Evolutionary conservation across 2,329 filamentous ascomycete genomes (phyloP).

Genomic region (Diaporthe humulicola): DNA sequence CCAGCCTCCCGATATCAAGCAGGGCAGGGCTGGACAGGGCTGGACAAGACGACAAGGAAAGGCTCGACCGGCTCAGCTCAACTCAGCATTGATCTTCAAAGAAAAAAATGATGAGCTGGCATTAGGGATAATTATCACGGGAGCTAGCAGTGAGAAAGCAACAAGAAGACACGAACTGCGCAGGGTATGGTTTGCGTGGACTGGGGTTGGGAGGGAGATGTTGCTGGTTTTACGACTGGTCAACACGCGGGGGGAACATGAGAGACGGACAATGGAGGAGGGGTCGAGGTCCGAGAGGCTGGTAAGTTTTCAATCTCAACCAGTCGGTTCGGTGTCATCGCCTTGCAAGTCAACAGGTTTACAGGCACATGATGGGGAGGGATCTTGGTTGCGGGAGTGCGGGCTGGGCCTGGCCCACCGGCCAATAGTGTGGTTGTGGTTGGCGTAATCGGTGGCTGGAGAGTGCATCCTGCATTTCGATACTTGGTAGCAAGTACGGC

Average conservation of each 20-base stretch:
- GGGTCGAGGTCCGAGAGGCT: conserved; percentile 21
- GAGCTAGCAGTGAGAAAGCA: conserved; percentile 8
- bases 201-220: conserved; percentile 11
- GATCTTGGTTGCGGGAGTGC: conserved; percentile 3
- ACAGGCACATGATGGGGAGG: conserved; percentile 19
- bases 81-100: conserved; percentile 14
- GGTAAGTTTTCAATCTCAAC: conserved; percentile 11
- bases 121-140: background rate
- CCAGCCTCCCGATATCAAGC: conserved; percentile 33
- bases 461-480: background rate
- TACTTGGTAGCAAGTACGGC: background rate
- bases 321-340: background rate
- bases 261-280: conserved; percentile 4
- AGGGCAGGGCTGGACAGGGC: background rate
- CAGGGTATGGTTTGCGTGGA: conserved; percentile 5
- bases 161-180: background rate
- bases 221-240: conserved; percentile 20
- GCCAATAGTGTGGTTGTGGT: conserved; percentile 15
- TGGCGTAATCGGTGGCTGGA: conserved; percentile 32
- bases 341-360: conserved; percentile 7
- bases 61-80: conserved; percentile 2
- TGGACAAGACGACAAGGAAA: background rate
- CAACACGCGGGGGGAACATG: background rate
- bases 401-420: conserved; percentile 19
- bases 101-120: conserved; percentile 34